Evolutionary conservation across 2,329 filamentous ascomycete species (phyloP), one percentile per base, ranked within the genome.

Genomic region (Penicillium sp.): DNA sequence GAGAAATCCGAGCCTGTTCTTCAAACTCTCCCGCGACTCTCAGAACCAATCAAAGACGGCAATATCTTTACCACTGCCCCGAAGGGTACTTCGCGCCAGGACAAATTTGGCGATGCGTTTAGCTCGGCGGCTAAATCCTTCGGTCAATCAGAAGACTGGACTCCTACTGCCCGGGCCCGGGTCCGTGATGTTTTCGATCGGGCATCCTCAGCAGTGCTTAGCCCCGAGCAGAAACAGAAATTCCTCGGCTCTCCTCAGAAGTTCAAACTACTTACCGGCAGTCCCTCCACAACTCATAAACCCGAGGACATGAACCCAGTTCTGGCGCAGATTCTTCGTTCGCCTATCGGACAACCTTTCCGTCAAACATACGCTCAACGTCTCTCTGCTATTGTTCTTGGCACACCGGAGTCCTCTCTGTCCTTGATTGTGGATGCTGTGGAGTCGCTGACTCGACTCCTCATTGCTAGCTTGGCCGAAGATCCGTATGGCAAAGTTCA

Each of bases 401-500:
- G 91, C 32, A 77, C 81, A 0, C 91, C 91, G 0, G 86, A 88
- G 65, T 88, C 87, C 3, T 86, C 89, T 66, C 77, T 85, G 1
- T 83, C 83, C 31, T 76, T 88, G 16, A 87, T 91, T 61, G 74
- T 88, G 48, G 86, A 93, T 68, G 88, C 90, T 1, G 80, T 86
- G n/a, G 84, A 86, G 56, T 83, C 87, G 0, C 75, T 94, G 38
- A 85, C 84, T 13, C 80, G 82, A 47, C 79, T 97, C 29, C 83
- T 89, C 0, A 82, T 90, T 4, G 82, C 83, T 58, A 93, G 89
- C 71, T 75, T 97, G 51, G 77, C 79, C 4, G 92, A 97, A 72
- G 93, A 97, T 69, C 82, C 82, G 45, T 94, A 86, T 67, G 93
- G 93, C 15, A 89, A 90, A 63, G 93, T 95, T n/a, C 88, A 95